These are phyloP conservation scores for Fusarium kyushuense DNA, from an alignment of 2,329 filamentous ascomycete genomes.

Conservation along the genomic window DNA sequence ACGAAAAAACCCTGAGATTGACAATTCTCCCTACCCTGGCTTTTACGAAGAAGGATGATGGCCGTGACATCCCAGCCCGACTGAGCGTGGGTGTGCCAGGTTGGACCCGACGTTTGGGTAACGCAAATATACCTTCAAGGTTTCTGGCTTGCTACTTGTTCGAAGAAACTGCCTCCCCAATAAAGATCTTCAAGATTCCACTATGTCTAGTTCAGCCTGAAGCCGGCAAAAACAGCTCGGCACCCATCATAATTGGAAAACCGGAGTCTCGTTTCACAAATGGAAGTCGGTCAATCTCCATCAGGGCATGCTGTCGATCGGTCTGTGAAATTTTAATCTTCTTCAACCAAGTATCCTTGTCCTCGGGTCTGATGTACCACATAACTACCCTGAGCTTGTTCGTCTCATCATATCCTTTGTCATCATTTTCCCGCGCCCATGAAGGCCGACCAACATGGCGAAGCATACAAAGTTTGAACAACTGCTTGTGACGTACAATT, in stretches of 20 bases:
- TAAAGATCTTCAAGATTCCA: slow-evolving; percentile 17
- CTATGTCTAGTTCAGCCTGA: slow-evolving; percentile 26
- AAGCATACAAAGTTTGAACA: slow-evolving; percentile 3
- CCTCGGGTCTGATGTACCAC: background rate
- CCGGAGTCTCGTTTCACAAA: slow-evolving; percentile 22
- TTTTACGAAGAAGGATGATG: slow-evolving; percentile 16
- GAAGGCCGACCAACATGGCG: background rate
- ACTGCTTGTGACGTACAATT: slow-evolving; percentile 14
- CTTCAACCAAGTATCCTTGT: slow-evolving; percentile 17
- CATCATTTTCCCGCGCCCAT: slow-evolving; percentile 1
- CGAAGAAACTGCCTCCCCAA: slow-evolving; percentile 15
- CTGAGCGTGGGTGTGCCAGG: slow-evolving; percentile 6
- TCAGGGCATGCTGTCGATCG: slow-evolving; percentile 9
- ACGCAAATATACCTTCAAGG: background rate
- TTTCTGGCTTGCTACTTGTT: slow-evolving; percentile 14
- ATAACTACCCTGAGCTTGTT: background rate
- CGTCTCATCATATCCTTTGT: background rate
- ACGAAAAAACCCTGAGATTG: slow-evolving; percentile 1
- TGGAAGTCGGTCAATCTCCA: slow-evolving; percentile 18
- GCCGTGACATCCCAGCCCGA: slow-evolving; percentile 7
- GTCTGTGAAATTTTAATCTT: slow-evolving; percentile 4
- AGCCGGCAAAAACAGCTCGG: slow-evolving; percentile 11
- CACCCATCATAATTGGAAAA: slow-evolving; percentile 11
- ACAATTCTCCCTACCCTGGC: slow-evolving; percentile 5
- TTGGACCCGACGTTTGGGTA: slow-evolving; percentile 20